Base-by-base conservation (phyloP, 2,329 filamentous ascomycete species). In the Epichloe brachyelytri region DNA sequence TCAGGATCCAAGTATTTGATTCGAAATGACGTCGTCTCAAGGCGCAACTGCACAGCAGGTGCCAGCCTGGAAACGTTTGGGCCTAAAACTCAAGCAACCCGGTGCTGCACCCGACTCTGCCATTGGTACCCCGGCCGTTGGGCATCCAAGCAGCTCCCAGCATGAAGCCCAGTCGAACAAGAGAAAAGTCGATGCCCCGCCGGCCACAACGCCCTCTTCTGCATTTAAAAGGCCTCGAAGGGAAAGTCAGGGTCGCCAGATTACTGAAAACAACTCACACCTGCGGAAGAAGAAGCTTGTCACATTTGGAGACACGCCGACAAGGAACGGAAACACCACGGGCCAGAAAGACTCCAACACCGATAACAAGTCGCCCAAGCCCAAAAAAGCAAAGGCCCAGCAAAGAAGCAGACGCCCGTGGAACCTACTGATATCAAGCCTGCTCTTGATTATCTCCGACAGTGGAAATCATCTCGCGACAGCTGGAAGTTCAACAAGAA, bases 401-500 rank as follows among this genome's bases (percentile, higher is more conserved):
- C 63, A 33, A 70, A 71, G 62, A 68, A 69, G 57, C 57, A 66
- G 41, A 66, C 63, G 52, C 62, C 59, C 56, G 63, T 66, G 65
- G 67, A 65, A 15, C 55, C 63, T 37, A 52, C 61, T 6, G 74
- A 79, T 54, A 68, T 82, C 51, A 75, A 79, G 45, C 77, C 83
- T 14, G 83, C 88, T 52, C 74, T 94, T 15, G 75, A 79, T 49
- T 96, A 96, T 64, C 77, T 96, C 43, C 75, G 75, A 45, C 80
- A 83, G 63, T 95, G 89, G 76, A 76, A 86, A 67, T 77, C 76
- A 51, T 77, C 82, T 54, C 82, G 82, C 52, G 72, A 76, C 10
- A 74, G 74, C 58, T 97, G 91, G 91, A 96, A 95, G 67, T 97
- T 96, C 73, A 95, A 94, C 72, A 96, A 96, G 71, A 90, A 88